Percentiles rank a stretch among this genome's conserved stretches.
Conservation (phyloP, 148 eudicot species). For the Persicaria maculosa region DNA sequence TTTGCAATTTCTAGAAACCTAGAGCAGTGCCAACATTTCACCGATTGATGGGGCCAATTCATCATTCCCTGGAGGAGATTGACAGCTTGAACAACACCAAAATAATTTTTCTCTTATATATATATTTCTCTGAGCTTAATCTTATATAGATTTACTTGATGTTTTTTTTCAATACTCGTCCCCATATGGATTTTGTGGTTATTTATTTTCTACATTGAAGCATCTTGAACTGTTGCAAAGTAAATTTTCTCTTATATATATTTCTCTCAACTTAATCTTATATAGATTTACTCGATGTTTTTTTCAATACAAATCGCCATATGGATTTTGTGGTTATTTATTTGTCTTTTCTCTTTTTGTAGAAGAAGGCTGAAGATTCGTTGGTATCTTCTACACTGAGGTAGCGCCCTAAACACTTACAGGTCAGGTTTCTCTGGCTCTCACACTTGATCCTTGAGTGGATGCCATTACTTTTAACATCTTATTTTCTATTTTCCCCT, state of each 20-base stretch:
- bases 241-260: constrained; percentile 20
- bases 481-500: constrained; percentile 4
- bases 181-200: no score
- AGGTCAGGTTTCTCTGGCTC: constrained; percentile 35
- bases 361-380: constrained; percentile 41
- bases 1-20: constrained; percentile 28
- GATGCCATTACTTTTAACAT: constrained; percentile 4
- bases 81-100: constrained; percentile 52
- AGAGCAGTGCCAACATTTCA: constrained; percentile 51
- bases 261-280: not conserved
- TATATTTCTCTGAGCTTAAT: no score
- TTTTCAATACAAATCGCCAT: not conserved
- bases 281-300: not conserved
- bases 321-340: not conserved
- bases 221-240: constrained; percentile 39
- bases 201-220: no score
- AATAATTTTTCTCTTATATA: no score
- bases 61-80: constrained; percentile 57
- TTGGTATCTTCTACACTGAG: constrained; percentile 46
- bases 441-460: not conserved
- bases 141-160: no score
- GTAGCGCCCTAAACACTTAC: constrained; percentile 65
- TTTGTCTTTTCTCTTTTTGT: constrained; percentile 6
- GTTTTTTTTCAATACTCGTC: no score
- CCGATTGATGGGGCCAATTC: constrained; percentile 67